Conservation (phyloP, 2,329 filamentous ascomycete genomes). For the Ophiocordyceps sinensis region DNA sequence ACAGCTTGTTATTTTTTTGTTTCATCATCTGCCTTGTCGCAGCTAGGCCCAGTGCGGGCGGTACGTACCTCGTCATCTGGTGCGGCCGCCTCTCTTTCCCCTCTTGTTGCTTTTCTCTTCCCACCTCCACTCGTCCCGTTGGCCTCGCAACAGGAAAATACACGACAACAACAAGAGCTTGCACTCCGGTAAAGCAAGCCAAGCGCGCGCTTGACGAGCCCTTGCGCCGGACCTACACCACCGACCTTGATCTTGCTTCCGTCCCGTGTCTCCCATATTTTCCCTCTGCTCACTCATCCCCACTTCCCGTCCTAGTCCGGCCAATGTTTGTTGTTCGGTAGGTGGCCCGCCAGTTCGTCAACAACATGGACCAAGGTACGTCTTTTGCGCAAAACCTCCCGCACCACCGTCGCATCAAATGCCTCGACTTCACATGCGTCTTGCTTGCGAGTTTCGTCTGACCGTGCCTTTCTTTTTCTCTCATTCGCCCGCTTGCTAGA, state of each 20-base stretch:
- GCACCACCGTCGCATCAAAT: neutral
- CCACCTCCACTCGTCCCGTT: conserved; percentile 18
- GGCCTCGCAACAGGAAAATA: conserved; percentile 29
- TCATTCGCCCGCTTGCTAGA: conserved; percentile 7
- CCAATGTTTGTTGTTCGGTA: conserved; percentile 26
- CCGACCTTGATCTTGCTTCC: neutral
- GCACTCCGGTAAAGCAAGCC: conserved; percentile 11
- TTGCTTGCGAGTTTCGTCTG: neutral
- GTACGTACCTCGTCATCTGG: conserved; percentile 6
- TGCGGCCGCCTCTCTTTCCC: neutral
- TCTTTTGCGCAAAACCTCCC: conserved; percentile 6
- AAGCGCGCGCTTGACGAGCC: conserved; percentile 13
- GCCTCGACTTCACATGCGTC: neutral
- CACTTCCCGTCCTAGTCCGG: conserved; percentile 3
- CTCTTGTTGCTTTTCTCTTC: conserved; percentile 13
- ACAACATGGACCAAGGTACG: conserved; percentile 24
- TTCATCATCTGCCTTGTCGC: neutral
- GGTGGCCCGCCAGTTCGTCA: conserved; percentile 15
- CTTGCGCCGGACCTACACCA: neutral
- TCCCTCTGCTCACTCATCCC: conserved; percentile 4
- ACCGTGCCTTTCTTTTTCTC: conserved; percentile 1
- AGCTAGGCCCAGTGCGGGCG: neutral
- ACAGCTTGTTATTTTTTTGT: conserved; percentile 2
- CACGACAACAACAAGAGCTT: conserved; percentile 21
- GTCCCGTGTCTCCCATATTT: conserved; percentile 3